Conservation (phyloP, 176 grass and related monocot species). For the Cocos nucifera region DNA sequence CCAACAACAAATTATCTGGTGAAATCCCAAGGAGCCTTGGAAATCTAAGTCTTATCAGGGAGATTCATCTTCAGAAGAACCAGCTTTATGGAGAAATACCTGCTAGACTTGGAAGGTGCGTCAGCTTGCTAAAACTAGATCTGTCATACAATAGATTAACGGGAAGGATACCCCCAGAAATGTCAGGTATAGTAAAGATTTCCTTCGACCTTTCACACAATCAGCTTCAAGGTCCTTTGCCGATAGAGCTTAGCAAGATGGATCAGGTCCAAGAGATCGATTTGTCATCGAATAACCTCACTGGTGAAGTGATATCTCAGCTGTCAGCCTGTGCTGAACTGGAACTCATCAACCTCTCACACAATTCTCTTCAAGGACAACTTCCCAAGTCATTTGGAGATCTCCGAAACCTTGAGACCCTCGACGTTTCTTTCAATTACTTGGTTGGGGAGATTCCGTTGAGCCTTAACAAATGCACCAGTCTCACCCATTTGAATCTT, state of each 20-base stretch:
- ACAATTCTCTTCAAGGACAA: constrained; percentile 50
- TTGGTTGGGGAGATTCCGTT: constrained; percentile 51
- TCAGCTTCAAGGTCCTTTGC: constrained; percentile 41
- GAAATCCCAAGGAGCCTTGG: constrained; percentile 49
- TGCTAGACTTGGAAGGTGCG: constrained; percentile 22
- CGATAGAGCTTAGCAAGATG: constrained; percentile 39
- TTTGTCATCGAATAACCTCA: constrained; percentile 70
- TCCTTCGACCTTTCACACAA: constrained; percentile 72
- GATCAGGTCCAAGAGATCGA: constrained; percentile 38
- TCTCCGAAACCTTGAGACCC: constrained; percentile 33
- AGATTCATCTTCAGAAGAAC: constrained; percentile 45
- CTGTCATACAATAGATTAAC: constrained; percentile 54
- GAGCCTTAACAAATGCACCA: constrained; percentile 37
- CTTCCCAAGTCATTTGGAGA: constrained; percentile 24
- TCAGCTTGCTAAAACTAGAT: constrained; percentile 29
- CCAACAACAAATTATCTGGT: no score
- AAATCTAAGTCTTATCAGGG: constrained; percentile 4
- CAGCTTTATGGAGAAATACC: constrained; percentile 52
- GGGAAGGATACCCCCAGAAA: constrained; percentile 33
- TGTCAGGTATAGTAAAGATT: constrained; percentile 32
- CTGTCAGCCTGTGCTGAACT: constrained; percentile 31
- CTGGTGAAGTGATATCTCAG: constrained; percentile 21
- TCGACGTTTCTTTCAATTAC: constrained; percentile 63
- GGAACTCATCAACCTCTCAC: constrained; percentile 43
- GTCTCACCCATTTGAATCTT: constrained; percentile 49